Base-by-base conservation (phyloP, 257 asterid species). In the Ilex aquifolium region DNA sequence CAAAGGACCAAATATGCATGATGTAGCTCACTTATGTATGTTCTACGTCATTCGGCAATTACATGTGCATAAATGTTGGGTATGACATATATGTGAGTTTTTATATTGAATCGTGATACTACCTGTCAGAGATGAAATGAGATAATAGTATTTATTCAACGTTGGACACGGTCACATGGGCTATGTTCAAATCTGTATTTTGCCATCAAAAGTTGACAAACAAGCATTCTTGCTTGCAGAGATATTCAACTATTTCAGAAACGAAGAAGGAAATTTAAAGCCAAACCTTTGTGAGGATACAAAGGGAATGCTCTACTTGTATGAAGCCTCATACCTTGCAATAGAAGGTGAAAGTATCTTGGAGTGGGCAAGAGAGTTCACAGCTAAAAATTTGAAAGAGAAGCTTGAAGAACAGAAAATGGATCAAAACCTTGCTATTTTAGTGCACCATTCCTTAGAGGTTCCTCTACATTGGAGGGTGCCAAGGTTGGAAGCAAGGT, bases 291-390 rank as follows among this genome's bases (percentile, higher is more conserved):
- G 31, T 0, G 51, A 72, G 4, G 82, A 84, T 8, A 61, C 51
- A 0, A 44, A 54, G 62, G 86, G 82, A 44, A 36, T 81, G 71
- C 13, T 79, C 21, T 72, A 75, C 51, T 56, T 81, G 14, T 79
- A 84, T 13, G 91, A 84, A 77, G 84, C 88, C 65, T 84, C 84
- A 4, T 65, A 66, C 69, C 49, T 79, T 7, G 44, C 64, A 68
- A 54, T 55, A 17, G 60, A 74, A 60, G 80, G 82, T 10, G 91
- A 84, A 54, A 62, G 10, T 4, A 71, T 44, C 14, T 59, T 84
- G 53, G 83, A 79, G 62, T 17, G 65, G 31, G 78, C 83, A 11
- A 72, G 51, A 60, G 75, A 76, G n/a, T 74, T 75, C 57, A 29
- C 79, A 10, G 54, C 68, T 4, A 58, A 55, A 21, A 31, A 53